Base-by-base conservation (phyloP, 176 grass and related monocot species). In the Bolboschoenus planiculmis region DNA sequence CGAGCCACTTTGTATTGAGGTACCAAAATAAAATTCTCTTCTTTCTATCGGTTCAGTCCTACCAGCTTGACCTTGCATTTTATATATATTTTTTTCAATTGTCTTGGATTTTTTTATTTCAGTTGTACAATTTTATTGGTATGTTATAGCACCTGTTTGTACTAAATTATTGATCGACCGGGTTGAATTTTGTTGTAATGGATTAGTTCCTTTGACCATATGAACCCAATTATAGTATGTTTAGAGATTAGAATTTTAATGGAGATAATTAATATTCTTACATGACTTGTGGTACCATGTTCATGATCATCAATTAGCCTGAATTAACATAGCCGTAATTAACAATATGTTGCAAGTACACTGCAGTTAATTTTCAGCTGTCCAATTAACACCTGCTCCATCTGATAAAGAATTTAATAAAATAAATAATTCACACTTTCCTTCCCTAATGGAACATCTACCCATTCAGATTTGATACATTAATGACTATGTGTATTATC, bases 1-100 rank as follows among this genome's bases (percentile, higher is more conserved):
- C 39, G 82, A 93, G 34, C 96, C 92, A 54, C 87, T 99, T 56
- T 88, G 90, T 54, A 73, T 86, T 37, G 91, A 93, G 90, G 92
- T 95, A 87, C 40, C n/a, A 74, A 65, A 42, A 64, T 0, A 65
- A 1, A 84, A 24, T 53, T 83, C 11, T 26, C 59, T 71, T 16
- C 6, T 18, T 80, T n/a, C 21, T 47, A 74, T 24, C 24, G 13
- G 43, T 50, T 24, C 24, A 15, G 43, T 50, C 43, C 72, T 50
- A 51, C 44, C 42, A 75, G 43, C 10, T 50, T 30, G 70, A 27
- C 36, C 40, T 46, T n/a, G 39, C 47, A 21, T n/a, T 36, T 34
- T 48, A 68, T 7, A 7, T 59, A 10, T 75, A 1, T 13, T 2
- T 5, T 58, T 7, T 66, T 50, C 10, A 53, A 7, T 48, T 36